Evolutionary conservation across 2,329 filamentous ascomycete species (phyloP), one percentile per base, ranked within the genome.

Genomic region (Fonsecaea multimorphosa): DNA sequence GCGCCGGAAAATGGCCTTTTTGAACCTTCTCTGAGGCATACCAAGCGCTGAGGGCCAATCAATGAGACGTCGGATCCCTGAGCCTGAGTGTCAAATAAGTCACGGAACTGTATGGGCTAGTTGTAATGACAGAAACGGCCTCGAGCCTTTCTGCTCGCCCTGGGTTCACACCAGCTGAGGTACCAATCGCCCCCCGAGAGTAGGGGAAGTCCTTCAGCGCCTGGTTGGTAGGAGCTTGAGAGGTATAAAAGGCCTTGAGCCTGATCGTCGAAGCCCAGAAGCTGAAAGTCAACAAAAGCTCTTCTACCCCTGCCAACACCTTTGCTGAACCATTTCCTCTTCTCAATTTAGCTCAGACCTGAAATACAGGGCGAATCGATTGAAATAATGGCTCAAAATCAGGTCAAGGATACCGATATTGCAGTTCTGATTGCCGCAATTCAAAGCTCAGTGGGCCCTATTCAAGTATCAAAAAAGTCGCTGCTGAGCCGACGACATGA

Each of bases 401-500:
- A 63, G 34, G 57, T 69, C 59, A 69, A 64, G 46, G 67, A 69
- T 12, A 54, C 59, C 32, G 67, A 69, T 57, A 66, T 69, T n/a
- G 34, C 49, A 24, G 62, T 66, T 22, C 63, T 69, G 16, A 52
- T 69, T 14, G 67, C 67, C 8, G 65, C 65, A n/a, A 66, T 69
- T n/a, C 65, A 64, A 36, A 67, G 63, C 58, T 65, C 67, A 4
- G 59, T 69, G 31, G 65, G 67, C 22, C 62, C 67, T n/a, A 64
- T 69, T 51, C 65, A 69, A 38, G 67, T 69, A 49, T 56, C 27
- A 16, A 6, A 27, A 9, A 8, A 24, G 40, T n/a, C 27, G 14
- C 14, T 29, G 16, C n/a, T 24, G 31, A 8, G 22, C 24, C 34
- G n/a, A 11, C 32, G 8, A 19, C 19, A 40, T 54, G 12, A 11